These are phyloP conservation scores for Trypanosoma scelopori DNA, from an alignment of 208 protist species.

Conservation along the genomic window DNA sequence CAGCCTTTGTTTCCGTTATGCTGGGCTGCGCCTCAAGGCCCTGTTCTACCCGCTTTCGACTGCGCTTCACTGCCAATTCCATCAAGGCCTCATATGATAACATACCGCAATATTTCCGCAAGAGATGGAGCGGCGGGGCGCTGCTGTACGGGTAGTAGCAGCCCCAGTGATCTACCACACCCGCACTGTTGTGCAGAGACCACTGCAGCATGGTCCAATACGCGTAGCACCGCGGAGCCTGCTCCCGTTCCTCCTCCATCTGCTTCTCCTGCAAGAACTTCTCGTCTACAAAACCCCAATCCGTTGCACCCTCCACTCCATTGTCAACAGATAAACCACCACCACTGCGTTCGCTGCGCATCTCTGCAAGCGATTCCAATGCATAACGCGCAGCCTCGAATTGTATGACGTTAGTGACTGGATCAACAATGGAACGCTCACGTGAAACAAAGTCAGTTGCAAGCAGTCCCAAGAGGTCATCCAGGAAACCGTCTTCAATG, in stretches of 20 bases:
- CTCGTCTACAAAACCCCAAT: slow-evolving; percentile 50
- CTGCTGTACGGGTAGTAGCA: slow-evolving; percentile 85
- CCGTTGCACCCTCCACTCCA: slow-evolving; percentile 20
- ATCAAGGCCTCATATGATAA: slow-evolving; percentile 72
- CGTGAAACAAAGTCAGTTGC: slow-evolving; percentile 83
- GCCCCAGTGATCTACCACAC: slow-evolving; percentile 81
- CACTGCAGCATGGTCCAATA: slow-evolving; percentile 93
- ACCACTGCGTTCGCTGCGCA: slow-evolving; percentile 34
- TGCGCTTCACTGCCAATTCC: slow-evolving; percentile 41
- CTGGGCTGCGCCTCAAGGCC: neutral
- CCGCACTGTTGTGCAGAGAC: slow-evolving; percentile 85
- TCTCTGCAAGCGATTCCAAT: slow-evolving; percentile 72
- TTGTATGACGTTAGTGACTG: slow-evolving; percentile 72
- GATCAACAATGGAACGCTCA: slow-evolving; percentile 62
- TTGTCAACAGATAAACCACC: slow-evolving; percentile 42
- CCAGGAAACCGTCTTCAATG: slow-evolving; percentile 94
- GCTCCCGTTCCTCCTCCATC: slow-evolving; percentile 36
- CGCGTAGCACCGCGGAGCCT: slow-evolving; percentile 73
- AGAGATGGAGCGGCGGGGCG: slow-evolving; percentile 62
- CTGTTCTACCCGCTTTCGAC: slow-evolving; percentile 14
- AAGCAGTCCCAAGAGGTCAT: slow-evolving; percentile 81
- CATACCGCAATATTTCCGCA: slow-evolving; percentile 81
- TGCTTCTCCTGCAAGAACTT: slow-evolving; percentile 40
- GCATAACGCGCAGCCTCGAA: slow-evolving; percentile 76
- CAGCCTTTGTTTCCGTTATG: slow-evolving; percentile 6